phyloP scores from a whole-genome alignment of 1,284 basidiomycete species.

The Exobasidium cylindrosporum region DNA sequence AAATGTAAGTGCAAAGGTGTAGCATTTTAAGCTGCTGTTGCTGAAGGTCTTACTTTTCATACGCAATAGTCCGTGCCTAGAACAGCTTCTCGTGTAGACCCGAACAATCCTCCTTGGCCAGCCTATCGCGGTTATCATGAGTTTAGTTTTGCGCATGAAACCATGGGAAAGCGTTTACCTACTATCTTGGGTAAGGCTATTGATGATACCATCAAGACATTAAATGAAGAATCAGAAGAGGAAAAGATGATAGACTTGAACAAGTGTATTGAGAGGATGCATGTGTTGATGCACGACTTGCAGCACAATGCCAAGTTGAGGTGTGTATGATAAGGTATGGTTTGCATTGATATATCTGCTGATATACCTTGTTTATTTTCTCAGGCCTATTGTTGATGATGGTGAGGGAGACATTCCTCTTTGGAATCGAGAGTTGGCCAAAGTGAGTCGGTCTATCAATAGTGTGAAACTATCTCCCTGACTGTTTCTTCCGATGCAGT shows the following conservation, averaged over 20 bases:
- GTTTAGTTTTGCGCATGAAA: conserved; percentile 56
- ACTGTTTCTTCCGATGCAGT: too few species aligned
- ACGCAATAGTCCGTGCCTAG: conserved; percentile 32
- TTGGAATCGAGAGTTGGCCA: conserved; percentile 76
- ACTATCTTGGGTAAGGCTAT: conserved; percentile 95
- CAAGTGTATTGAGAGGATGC: conserved; percentile 69
- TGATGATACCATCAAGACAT: conserved; percentile 82
- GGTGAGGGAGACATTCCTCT: conserved; percentile 88
- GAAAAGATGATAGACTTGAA: conserved; percentile 82
- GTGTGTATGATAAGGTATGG: conserved; percentile 74
- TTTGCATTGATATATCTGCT: conserved; percentile 4
- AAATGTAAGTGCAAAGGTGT: conserved; percentile 18
- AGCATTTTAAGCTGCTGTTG: too few species aligned
- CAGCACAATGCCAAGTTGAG: conserved; percentile 54
- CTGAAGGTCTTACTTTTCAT: too few species aligned
- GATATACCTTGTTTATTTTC: conserved; percentile 28
- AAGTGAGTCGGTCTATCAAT: conserved; percentile 1
- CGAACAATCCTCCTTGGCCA: conserved; percentile 96
- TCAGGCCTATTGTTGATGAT: conserved; percentile 84
- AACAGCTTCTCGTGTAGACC: conserved; percentile 59
- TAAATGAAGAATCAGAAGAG: conserved; percentile 74
- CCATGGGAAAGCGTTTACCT: conserved; percentile 85
- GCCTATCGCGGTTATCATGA: conserved; percentile 82
- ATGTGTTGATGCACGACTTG: conserved; percentile 57
- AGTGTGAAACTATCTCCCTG: not conserved